phyloP scores from a whole-genome alignment of 306 rosid species.

The Gillenia trifoliata region DNA sequence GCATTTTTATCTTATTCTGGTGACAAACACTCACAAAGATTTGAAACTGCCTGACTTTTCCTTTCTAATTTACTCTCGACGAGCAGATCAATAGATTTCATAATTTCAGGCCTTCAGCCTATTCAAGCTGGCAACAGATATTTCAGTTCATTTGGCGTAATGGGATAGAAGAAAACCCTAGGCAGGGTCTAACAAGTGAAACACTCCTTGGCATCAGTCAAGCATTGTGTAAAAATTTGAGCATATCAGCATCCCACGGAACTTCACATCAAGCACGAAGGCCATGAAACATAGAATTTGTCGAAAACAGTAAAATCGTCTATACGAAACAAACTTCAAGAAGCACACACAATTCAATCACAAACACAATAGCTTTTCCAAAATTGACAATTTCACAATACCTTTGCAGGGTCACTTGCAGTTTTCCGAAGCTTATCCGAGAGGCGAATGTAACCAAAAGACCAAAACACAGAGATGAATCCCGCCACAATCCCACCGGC shows the following conservation, averaged over 20 bases:
- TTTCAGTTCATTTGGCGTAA: neutral
- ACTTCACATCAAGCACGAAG: neutral
- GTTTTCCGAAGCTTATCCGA: conserved; percentile 76
- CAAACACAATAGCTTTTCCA: neutral
- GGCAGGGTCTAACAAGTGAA: too few relatives aligned
- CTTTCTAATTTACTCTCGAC: neutral
- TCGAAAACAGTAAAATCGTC: neutral
- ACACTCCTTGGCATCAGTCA: neutral
- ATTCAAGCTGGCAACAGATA: neutral
- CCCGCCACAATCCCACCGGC: conserved; percentile 91
- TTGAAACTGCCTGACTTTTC: neutral
- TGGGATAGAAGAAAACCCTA: neutral
- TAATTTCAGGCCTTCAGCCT: neutral
- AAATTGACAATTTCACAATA: conserved; percentile 5
- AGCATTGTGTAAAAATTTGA: neutral
- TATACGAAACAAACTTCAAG: neutral
- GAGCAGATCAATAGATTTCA: neutral
- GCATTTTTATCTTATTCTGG: neutral
- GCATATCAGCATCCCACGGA: neutral
- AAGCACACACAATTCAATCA: neutral
- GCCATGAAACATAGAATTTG: neutral
- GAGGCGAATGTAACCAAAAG: conserved; percentile 91
- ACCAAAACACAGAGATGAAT: conserved; percentile 92
- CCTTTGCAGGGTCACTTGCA: conserved; percentile 86
- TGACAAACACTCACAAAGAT: neutral